Evolutionary conservation across 73 alveolate genomes (phyloP).

Genomic region (Diophrys sp.): DNA sequence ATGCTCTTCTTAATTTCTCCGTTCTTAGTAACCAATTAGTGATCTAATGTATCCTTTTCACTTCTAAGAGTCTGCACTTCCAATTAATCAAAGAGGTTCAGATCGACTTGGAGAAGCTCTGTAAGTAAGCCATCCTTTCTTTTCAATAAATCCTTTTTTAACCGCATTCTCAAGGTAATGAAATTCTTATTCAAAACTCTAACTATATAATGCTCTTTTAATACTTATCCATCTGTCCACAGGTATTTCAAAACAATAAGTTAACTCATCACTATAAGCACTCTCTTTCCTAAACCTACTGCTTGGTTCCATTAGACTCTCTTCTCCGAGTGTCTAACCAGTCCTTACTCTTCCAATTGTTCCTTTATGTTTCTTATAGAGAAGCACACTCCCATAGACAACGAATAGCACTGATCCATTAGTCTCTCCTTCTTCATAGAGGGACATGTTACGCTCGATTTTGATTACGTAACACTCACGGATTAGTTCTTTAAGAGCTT

Average conservation of each 20-base stretch:
- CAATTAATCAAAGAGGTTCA: no score
- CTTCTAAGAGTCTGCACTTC: no score
- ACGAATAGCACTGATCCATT: not conserved
- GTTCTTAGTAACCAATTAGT: no score
- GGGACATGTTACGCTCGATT: not conserved
- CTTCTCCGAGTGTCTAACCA: not conserved
- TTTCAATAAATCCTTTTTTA: not conserved
- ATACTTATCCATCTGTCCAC: not conserved
- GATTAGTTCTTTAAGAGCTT: not conserved
- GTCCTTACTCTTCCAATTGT: not conserved
- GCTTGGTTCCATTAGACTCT: not conserved
- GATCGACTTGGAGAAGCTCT: no score
- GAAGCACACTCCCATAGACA: not conserved
- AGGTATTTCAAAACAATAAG: not conserved
- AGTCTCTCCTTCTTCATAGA: not conserved
- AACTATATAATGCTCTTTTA: not conserved
- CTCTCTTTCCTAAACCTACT: no score
- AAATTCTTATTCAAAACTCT: not conserved
- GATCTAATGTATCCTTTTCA: no score
- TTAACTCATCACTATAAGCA: not conserved
- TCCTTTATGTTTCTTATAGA: not conserved
- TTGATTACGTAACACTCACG: not conserved
- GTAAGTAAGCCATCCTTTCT: not conserved
- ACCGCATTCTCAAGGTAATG: not conserved
- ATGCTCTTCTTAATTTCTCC: no score